These are phyloP conservation scores for Cerioporus squamosus DNA, from an alignment of 1,284 basidiomycete genomes.

Conservation along the genomic window DNA sequence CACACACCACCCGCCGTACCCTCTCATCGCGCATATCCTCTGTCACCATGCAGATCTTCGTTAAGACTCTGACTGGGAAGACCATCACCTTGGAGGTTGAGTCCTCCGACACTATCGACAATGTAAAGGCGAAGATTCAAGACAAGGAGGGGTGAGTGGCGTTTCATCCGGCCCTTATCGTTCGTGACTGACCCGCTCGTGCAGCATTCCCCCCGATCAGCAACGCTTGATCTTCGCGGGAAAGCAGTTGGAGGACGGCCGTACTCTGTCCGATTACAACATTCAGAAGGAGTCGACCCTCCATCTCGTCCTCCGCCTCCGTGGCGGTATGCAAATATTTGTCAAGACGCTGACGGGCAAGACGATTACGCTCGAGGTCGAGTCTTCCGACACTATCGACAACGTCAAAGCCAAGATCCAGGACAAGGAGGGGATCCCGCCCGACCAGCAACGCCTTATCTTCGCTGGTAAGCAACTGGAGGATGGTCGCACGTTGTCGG, in stretches of 20 bases:
- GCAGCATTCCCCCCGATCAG: slow-evolving; percentile 79
- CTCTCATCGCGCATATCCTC: slow-evolving; percentile 2
- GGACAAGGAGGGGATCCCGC: slow-evolving; percentile 59
- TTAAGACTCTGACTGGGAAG: slow-evolving; percentile 88
- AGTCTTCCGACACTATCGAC: slow-evolving; percentile 56
- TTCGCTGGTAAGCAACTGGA: too few species aligned
- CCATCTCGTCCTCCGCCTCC: slow-evolving; percentile 55
- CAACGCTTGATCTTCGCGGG: slow-evolving; percentile 80
- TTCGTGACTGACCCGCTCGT: neutral
- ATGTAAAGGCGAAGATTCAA: slow-evolving; percentile 81
- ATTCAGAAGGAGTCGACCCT: slow-evolving; percentile 67
- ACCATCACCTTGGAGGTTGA: slow-evolving; percentile 90
- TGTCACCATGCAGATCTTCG: slow-evolving; percentile 78
- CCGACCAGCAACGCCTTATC: too few species aligned
- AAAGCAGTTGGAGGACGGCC: slow-evolving; percentile 77
- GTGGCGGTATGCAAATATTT: slow-evolving; percentile 78
- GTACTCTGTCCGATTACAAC: slow-evolving; percentile 76
- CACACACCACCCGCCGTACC: slow-evolving; percentile 8
- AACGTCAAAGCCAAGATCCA: slow-evolving; percentile 61
- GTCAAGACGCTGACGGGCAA: slow-evolving; percentile 67
- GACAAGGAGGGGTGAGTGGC: slow-evolving; percentile 70
- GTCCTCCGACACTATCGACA: slow-evolving; percentile 85
- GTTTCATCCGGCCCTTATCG: neutral
- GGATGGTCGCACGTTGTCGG: too few species aligned
- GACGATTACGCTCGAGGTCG: slow-evolving; percentile 55